Percentiles rank a stretch among this genome's conserved stretches.
These are phyloP conservation scores for Apostasia ramifera DNA, from an alignment of 106 monocot genomes.

Conservation along the genomic window DNA sequence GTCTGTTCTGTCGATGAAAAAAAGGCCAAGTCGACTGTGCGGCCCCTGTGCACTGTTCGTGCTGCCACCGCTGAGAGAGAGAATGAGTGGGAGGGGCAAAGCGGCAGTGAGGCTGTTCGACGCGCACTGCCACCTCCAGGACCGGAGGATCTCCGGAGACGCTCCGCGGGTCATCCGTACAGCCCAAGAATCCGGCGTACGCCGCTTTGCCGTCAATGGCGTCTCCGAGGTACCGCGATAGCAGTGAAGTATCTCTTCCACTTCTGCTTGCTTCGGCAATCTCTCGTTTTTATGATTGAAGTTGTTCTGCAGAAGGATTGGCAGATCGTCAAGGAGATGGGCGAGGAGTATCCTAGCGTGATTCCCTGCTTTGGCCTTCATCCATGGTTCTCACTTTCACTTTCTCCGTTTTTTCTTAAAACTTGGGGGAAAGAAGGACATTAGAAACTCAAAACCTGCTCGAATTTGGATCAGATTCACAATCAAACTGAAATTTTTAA, in stretches of 20 bases:
- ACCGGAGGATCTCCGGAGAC: constrained; percentile 40
- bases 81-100: background rate
- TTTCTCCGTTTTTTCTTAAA: background rate
- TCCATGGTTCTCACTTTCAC: constrained; percentile 23
- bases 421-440: background rate
- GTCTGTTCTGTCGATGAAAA: too few species aligned
- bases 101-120: constrained; percentile 45
- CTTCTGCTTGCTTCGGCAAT: background rate
- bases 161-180: constrained; percentile 51
- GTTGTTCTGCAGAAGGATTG: constrained; percentile 28
- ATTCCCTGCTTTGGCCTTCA: constrained; percentile 51
- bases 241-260: background rate
- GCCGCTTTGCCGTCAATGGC: constrained; percentile 76
- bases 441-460: too few species aligned
- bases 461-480: too few species aligned
- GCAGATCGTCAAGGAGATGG: constrained; percentile 51
- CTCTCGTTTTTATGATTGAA: background rate
- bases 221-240: constrained; percentile 27
- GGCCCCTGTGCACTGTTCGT: too few species aligned
- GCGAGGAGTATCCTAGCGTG: constrained; percentile 31
- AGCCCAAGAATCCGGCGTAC: constrained; percentile 56
- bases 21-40: too few species aligned
- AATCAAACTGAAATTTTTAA: too few species aligned
- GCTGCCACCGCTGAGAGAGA: too few species aligned
- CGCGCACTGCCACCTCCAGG: constrained; percentile 96